Evolutionary conservation across 164 flowering plant species (phyloP), one percentile per base, ranked within the genome.

Genomic region (Euptelea pleiosperma): DNA sequence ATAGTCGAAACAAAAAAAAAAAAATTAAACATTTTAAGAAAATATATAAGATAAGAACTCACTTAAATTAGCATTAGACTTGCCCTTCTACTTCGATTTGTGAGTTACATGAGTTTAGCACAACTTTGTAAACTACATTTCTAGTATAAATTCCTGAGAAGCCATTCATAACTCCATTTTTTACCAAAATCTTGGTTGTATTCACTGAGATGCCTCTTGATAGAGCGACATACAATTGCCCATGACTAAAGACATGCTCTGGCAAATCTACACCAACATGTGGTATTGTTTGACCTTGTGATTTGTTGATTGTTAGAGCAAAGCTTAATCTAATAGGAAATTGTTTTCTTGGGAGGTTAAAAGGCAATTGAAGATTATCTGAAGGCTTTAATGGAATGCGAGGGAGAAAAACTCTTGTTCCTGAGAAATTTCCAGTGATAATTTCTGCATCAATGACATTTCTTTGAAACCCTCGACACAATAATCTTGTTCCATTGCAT

Each of bases 281-380:
- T 0, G 47, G 16, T 21, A 50, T 19, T 18, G 58, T 68, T 22
- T 63, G 63, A 0, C 72, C 67, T 37, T 68, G 63, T 26, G 63
- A 46, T 15, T 68, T 62, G 2, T 68, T 63, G 10, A 68, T 68
- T 12, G 62, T 61, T 66, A 67, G 61, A 3, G 63, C 59, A 21
- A 68, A 62, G 28, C 63, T 6, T 3, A 62, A 18, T 3, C 57
- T 24, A 3, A 52, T 22, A 0, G 67, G 63, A 34, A 68, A 68
- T 43, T 62, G 58, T 4, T 30, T 48, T 31, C 61, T 56, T 21
- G 36, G 33, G 37, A 56, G 55, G 2, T 24, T 22, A 31, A 54
- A 55, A 8, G 34, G 60, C 0, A 18, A 53, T n/a, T 55, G 28
- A 1, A 44, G 4, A n/a, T 39, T 34, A 36, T 21, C 16, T 19